Base-by-base conservation (phyloP, 805 yeast genomes). In the Hanseniaspora nectarophila region DNA sequence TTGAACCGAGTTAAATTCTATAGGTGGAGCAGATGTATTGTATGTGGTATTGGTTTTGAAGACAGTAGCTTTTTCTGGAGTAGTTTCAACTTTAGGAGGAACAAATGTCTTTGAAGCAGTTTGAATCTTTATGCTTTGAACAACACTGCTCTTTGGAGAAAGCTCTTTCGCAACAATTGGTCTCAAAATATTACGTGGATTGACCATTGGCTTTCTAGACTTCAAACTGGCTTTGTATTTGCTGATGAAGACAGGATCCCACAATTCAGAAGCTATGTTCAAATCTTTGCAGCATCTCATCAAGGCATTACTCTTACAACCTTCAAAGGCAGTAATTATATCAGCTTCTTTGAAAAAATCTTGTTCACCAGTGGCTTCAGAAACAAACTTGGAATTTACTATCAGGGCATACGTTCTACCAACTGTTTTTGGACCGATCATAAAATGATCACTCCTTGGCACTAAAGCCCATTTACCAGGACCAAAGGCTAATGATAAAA, bases 381-480 rank as follows among this genome's bases (percentile, higher is more conserved):
- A 79, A 2, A 92, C 95, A 47, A 92, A 70, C 57, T 95, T 75
- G 1, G 97, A 97, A 54, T 82, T 79, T 58, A 95, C 83, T 3
- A 92, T 73, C 48, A 92, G 70, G 0, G 86, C 97, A 62, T 87
- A 92, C 63, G 92, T 98, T 57, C 97, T 74, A 10, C 95, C 86
- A 31, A 92, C 80, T 46, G 80, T 73, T 56, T 76, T 79, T 29
- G 80, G 75, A 1, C 95, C 82, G 31, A 92, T 78, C 50, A 78
- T 70, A 18, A 39, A 40, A 0, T 95, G 83, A 57, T 85, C 90
- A 0, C 95, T 80, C 53, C 98, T 72, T 10, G 98, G 97, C 0
- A 94, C 95, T 53, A 92, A 71, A 0, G 97, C 97, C 98, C 98
- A 92, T 1, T 95, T 97, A 26, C 98, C 98, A 6, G 98, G 96